phyloP scores from a whole-genome alignment of 257 asterid genomes.

The Misopates orontium region DNA sequence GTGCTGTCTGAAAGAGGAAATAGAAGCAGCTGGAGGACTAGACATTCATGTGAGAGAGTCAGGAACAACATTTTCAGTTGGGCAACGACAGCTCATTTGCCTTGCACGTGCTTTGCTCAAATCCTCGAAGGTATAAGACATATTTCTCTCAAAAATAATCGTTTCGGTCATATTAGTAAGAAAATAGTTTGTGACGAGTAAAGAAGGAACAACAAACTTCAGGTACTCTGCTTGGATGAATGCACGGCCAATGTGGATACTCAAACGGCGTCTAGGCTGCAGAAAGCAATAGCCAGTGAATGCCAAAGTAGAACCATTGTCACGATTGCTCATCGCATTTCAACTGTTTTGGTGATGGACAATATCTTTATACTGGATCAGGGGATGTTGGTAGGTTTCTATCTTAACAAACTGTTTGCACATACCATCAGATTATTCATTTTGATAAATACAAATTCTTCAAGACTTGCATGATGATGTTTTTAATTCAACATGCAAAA shows the following conservation, averaged over 20 bases:
- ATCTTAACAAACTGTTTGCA: background rate
- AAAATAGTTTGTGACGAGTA: no score
- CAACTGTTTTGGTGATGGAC: conserved; percentile 78
- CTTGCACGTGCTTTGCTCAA: conserved; percentile 91
- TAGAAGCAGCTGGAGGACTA: conserved; percentile 80
- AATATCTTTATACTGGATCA: conserved; percentile 66
- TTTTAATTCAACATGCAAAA: background rate
- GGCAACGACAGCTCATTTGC: conserved; percentile 94
- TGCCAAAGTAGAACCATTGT: conserved; percentile 58
- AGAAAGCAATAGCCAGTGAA: conserved; percentile 59
- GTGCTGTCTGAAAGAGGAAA: conserved; percentile 84
- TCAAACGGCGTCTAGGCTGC: conserved; percentile 82
- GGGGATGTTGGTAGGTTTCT: conserved; percentile 63
- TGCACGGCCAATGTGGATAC: conserved; percentile 87
- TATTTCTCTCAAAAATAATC: no score
- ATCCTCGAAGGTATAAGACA: conserved; percentile 61
- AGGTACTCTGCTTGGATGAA: conserved; percentile 93
- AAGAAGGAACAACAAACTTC: conserved; percentile 9
- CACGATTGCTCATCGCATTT: conserved; percentile 92
- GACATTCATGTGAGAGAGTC: conserved; percentile 69
- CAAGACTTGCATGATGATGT: background rate
- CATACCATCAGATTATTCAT: background rate
- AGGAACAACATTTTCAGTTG: conserved; percentile 89
- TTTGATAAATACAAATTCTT: background rate
- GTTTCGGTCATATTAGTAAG: no score